Evolutionary conservation across 768 basidiomycete genomes (phyloP).

Genomic region (Glaciozyma antarctica): DNA sequence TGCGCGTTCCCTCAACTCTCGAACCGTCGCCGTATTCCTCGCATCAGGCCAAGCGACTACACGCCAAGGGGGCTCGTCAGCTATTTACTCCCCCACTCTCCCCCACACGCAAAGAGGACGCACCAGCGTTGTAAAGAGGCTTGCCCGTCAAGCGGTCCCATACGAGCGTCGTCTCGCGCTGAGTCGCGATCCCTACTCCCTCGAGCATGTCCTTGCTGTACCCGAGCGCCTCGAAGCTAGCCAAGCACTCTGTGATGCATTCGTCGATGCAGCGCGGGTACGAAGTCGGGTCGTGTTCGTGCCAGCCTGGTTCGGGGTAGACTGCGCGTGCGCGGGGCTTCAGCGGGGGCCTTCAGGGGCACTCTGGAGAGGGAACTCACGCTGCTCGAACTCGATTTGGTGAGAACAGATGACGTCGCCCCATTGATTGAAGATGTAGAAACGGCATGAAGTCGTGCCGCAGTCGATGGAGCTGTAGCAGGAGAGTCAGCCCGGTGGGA

Average conservation of each 20-base stretch:
- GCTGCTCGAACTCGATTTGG: constrained; percentile 84
- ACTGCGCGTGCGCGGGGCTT: constrained; percentile 4
- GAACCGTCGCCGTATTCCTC: constrained; percentile 76
- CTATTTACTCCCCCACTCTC: too few species aligned
- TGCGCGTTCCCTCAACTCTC: constrained; percentile 67
- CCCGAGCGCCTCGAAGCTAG: constrained; percentile 61
- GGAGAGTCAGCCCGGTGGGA: background rate
- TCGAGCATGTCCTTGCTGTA: constrained; percentile 75
- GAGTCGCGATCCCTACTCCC: constrained; percentile 88
- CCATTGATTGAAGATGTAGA: constrained; percentile 36
- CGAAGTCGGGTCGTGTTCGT: constrained; percentile 82
- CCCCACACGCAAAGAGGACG: background rate
- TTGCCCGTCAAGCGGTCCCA: constrained; percentile 88
- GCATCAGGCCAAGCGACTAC: constrained; percentile 86
- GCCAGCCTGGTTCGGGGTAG: constrained; percentile 56
- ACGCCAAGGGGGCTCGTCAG: background rate
- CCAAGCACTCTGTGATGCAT: constrained; percentile 65
- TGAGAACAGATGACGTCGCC: constrained; percentile 56
- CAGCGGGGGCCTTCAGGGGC: constrained; percentile 34
- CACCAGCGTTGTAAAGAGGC: constrained; percentile 65
- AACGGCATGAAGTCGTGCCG: constrained; percentile 33
- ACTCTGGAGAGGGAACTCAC: constrained; percentile 52
- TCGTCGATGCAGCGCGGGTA: constrained; percentile 64
- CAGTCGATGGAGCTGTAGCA: constrained; percentile 30
- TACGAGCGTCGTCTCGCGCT: constrained; percentile 87